Evolutionary conservation across 441 rosid species (phyloP), one percentile per base, ranked within the genome.

Genomic region (Mallotus repandus): DNA sequence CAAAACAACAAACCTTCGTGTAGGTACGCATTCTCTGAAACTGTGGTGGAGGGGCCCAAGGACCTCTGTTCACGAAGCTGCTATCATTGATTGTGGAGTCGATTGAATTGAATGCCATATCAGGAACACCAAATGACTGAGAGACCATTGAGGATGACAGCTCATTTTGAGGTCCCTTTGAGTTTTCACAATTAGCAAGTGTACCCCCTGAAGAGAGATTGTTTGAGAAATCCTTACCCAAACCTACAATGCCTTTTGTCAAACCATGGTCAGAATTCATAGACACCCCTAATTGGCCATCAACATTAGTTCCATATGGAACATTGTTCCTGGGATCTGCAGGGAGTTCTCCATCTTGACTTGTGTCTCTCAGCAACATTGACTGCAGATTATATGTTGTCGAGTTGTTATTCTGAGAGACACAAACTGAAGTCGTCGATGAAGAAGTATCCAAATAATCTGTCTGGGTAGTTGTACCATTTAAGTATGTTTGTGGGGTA

Each of bases 381-480:
- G 89, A 46, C 52, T 81, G 93, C 22, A 82, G 85, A 70, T 81
- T 80, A 81, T 78, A 83, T 10, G 87, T 75, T 50, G 78, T 72
- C 10, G 81, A 76, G 52, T 79, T 85, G 78, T 81, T 81, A 75
- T 81, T 86, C 70, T 84, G 94, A 62, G 93, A 86, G 66, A 83
- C 71, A 79, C 92, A 85, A 60, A 84, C 84, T 52, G 94, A 89
- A 32, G 92, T 86, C n/a, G 90, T 84, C 35, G 96, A 87, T 56
- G 96, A 91, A 72, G 96, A 91, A 12, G 91, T 84, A 74, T 91
- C 96, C 84, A 91, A 82, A 77, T 81, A 89, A 77, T 89, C 92
- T 18, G 81, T 57, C 72, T 82, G 93, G 41, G 84, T 56, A 64
- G 76, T 70, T 63, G 76, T 77, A 62, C 87, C 87, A 76, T 83